Percentiles rank a stretch among this genome's conserved stretches.
Conservation (phyloP, 1,139 yeast genomes). For the Taphrina flavorubra region DNA sequence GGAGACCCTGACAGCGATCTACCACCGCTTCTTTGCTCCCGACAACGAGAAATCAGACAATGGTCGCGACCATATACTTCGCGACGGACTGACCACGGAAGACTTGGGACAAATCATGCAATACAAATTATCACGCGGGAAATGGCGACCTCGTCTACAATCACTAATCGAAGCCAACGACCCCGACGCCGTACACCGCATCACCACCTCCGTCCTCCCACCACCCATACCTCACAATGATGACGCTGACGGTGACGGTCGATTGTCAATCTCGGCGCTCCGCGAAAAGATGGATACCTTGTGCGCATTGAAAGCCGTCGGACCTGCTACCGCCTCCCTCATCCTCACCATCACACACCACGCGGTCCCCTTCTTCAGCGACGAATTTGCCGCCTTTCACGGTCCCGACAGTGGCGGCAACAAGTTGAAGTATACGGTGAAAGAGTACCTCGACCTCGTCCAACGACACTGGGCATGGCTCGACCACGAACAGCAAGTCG, state of each 20-base stretch:
- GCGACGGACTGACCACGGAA: not conserved
- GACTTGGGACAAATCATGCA: slow-evolving; percentile 15
- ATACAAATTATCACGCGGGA: slow-evolving; percentile 20
- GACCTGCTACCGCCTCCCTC: slow-evolving; percentile 37
- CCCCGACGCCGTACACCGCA: not conserved
- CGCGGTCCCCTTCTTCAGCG: slow-evolving; percentile 32
- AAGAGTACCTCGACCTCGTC: slow-evolving; percentile 14
- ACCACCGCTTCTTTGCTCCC: slow-evolving; percentile 6
- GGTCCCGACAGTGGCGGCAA: not conserved
- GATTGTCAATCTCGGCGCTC: not conserved
- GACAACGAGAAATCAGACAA: not conserved
- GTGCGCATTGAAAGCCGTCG: slow-evolving; percentile 23
- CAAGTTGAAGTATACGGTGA: slow-evolving; percentile 21
- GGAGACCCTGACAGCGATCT: not conserved
- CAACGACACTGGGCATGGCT: slow-evolving; percentile 2
- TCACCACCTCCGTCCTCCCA: not conserved
- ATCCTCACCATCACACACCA: slow-evolving; percentile 12
- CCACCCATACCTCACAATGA: too few species aligned
- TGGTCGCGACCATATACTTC: not conserved
- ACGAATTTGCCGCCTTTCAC: slow-evolving; percentile 25
- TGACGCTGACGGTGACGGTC: not conserved
- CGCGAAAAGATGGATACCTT: not conserved
- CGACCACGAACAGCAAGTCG: not conserved
- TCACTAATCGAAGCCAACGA: slow-evolving; percentile 15
- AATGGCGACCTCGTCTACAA: slow-evolving; percentile 26